phyloP scores from a whole-genome alignment of 495 filamentous ascomycete species.

The Hypoxylon subgilvum region DNA sequence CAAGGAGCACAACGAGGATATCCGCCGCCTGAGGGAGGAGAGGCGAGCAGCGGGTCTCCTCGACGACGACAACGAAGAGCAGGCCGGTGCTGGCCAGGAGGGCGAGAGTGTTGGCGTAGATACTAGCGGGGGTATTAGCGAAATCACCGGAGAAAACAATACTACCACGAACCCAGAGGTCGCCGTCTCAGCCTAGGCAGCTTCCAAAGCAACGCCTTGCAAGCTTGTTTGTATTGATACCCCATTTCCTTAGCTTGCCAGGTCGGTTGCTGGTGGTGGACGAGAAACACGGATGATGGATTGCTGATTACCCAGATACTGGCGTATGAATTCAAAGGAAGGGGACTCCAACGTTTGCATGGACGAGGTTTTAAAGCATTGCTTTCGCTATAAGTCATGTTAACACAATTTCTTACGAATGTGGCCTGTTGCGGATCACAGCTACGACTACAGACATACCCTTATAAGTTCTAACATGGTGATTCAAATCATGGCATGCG shows the following conservation, averaged over 20 bases:
- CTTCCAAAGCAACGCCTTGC: not conserved
- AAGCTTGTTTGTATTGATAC: constrained; percentile 30
- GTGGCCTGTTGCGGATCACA: too few species aligned
- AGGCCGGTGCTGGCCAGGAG: too few species aligned
- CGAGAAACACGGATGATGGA: not conserved
- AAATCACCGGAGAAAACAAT: not conserved
- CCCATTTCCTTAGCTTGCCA: constrained; percentile 32
- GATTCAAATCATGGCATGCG: not conserved
- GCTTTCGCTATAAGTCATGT: too few species aligned
- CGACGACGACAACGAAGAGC: constrained; percentile 45
- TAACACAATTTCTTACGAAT: too few species aligned
- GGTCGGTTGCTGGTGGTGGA: not conserved
- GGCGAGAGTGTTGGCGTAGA: too few species aligned
- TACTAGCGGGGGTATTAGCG: too few species aligned
- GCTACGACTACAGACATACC: too few species aligned
- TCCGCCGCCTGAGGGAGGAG: constrained; percentile 51
- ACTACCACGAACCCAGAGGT: too few species aligned
- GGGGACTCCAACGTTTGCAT: not conserved
- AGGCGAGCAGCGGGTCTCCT: constrained; percentile 40
- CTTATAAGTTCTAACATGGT: too few species aligned
- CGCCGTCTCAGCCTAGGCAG: not conserved
- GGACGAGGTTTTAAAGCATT: too few species aligned
- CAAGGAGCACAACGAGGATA: constrained; percentile 67
- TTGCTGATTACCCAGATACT: not conserved
- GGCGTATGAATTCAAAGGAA: not conserved